Conservation (phyloP, 2,329 filamentous ascomycete species). For the Aspergillus carbonarius region DNA sequence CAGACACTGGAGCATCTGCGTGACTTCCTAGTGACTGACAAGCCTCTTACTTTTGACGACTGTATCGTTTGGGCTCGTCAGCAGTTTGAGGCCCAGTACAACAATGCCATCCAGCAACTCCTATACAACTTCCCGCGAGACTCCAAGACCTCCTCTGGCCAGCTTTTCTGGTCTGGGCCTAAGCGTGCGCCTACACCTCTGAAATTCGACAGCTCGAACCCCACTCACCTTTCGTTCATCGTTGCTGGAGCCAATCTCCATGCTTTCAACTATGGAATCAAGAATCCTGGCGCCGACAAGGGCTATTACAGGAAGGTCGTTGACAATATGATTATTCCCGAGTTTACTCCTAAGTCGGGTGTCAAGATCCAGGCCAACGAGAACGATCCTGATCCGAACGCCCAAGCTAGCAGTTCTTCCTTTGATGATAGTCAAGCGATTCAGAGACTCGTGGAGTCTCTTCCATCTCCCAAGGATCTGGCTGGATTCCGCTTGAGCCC, state of each 20-base stretch:
- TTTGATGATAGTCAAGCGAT: slow-evolving; percentile 77
- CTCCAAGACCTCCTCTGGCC: slow-evolving; percentile 79
- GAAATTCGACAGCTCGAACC: slow-evolving; percentile 81
- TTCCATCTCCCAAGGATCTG: slow-evolving; percentile 77
- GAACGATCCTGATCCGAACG: slow-evolving; percentile 90
- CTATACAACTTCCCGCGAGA: slow-evolving; percentile 98
- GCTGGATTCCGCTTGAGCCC: slow-evolving; percentile 85
- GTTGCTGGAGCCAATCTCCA: slow-evolving; percentile 88
- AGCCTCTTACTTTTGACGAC: slow-evolving; percentile 89
- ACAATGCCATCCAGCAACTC: slow-evolving; percentile 93
- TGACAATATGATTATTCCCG: slow-evolving; percentile 90
- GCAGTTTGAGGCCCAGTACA: slow-evolving; percentile 94
- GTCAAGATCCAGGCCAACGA: slow-evolving; percentile 98
- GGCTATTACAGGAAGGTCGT: slow-evolving; percentile 75
- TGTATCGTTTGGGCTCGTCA: slow-evolving; percentile 94
- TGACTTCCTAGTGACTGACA: slow-evolving; percentile 87
- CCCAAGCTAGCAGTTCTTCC: slow-evolving; percentile 50
- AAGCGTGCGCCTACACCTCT: slow-evolving; percentile 93
- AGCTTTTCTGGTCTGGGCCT: slow-evolving; percentile 95
- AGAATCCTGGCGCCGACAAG: slow-evolving; percentile 71
- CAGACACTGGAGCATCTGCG: slow-evolving; percentile 86
- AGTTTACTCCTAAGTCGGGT: slow-evolving; percentile 84
- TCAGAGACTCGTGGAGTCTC: slow-evolving; percentile 65
- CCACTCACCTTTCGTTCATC: slow-evolving; percentile 84
- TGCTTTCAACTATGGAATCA: slow-evolving; percentile 97